Evolutionary conservation across 805 yeast species (phyloP), one percentile per base, ranked within the genome.

Genomic region (Hermanozyma aechmeae): DNA sequence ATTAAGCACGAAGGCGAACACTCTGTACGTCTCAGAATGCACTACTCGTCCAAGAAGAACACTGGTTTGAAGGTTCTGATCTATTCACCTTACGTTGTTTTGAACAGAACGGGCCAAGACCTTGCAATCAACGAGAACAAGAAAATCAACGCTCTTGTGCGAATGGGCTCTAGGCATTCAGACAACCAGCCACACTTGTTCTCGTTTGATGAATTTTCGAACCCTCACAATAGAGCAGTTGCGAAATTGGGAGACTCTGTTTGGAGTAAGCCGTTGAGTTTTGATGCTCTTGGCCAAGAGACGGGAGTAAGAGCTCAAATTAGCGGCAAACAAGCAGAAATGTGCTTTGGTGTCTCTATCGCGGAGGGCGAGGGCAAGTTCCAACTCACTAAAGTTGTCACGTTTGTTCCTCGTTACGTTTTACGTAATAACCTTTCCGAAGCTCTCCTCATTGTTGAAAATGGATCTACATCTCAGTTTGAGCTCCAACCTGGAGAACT

Each of bases 231-330:
- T 42, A 63, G 93, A 33, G 93, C 87, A 0, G 45, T 68, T 15
- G 43, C 87, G 5, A 68, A 70, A 35, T 65, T 83, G 13, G 80
- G 71, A 1, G 82, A 80, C 31, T 79, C 95, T 0, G 62, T 65
- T 5, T 71, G 82, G 71, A 80, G 95, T 39, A 50, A 61, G 1
- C 82, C 84, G 2, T 61, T 84, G 27, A 78, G 94, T 48, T 76
- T 92, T 44, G 96, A 87, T 48, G 93, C 95, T 3, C 69, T 89
- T 31, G 98, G 98, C 0, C 89, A 86, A 39, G 62, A 76, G 1
- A 66, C 71, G 24, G 95, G 70, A 24, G 53, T 63, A 3, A 52
- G 48, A 14, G 60, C 65, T 4, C 71, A 71, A 21, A 41, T 73
- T 1, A 57, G 64, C 23, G 70, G 68, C 9, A 68, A 51, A 51